A percentile compares a stretch with the other conserved stretches of the same genome.
Evolutionary conservation across 805 yeast genomes (phyloP).

Genomic region (Metschnikowia baotianmanensis): DNA sequence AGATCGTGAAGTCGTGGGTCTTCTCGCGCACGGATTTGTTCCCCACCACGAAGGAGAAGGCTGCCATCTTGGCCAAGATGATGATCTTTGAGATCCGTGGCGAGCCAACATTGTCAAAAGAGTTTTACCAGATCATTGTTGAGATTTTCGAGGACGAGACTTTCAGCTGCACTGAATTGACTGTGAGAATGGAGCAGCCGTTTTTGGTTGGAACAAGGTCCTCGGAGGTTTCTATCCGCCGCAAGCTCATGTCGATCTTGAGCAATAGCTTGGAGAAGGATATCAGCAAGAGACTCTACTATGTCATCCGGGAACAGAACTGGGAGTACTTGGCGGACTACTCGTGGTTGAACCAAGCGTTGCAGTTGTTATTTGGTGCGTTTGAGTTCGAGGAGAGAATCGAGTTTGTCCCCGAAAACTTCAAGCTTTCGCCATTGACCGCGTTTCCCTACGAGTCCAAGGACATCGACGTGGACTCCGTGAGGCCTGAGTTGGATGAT

Average conservation of each 20-base stretch:
- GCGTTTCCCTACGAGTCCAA: conserved; percentile 31
- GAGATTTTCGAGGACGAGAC: conserved; percentile 82
- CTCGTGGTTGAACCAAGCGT: conserved; percentile 92
- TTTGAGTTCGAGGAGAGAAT: conserved; percentile 53
- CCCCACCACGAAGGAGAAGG: conserved; percentile 95
- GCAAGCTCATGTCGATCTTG: conserved; percentile 74
- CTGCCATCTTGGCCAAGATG: conserved; percentile 91
- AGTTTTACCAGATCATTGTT: conserved; percentile 81
- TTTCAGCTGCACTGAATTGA: conserved; percentile 79
- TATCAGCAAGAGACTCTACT: conserved; percentile 73
- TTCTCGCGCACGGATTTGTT: conserved; percentile 78
- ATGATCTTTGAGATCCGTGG: conserved; percentile 87
- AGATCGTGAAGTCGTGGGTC: conserved; percentile 85
- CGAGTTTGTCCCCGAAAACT: conserved; percentile 45
- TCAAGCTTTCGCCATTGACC: conserved; percentile 52
- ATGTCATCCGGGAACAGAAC: conserved; percentile 90
- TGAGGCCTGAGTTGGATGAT: conserved; percentile 18
- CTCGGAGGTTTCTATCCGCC: conserved; percentile 70
- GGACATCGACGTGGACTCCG: conserved; percentile 26
- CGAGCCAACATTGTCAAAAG: conserved; percentile 70
- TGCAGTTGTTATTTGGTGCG: conserved; percentile 80
- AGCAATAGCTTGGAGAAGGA: conserved; percentile 76
- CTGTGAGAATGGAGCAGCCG: conserved; percentile 95
- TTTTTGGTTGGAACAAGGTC: conserved; percentile 90
- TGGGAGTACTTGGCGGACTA: conserved; percentile 95